Base-by-base conservation (phyloP, 2,329 filamentous ascomycete species). In the Botrytis cinerea region DNA sequence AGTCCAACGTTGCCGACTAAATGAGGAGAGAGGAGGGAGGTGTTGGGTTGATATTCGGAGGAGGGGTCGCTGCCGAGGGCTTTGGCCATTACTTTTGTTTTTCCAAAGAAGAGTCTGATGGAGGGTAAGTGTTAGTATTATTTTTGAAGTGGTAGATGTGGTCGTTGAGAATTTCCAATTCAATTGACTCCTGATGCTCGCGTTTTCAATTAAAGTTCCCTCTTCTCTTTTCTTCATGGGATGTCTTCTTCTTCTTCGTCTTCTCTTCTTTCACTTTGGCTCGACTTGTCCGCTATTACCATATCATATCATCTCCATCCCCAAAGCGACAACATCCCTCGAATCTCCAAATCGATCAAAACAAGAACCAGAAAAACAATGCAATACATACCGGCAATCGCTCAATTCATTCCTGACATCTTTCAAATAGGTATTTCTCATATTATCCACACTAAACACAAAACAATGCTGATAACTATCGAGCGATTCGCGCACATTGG, bases 71-170 rank as follows among this genome's bases (percentile, higher is more conserved):
- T 88, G 81, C 96, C 96, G 40, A 99, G 92, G 73, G 96, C 95
- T 84, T 96, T 95, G 79, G 93, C 91, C 94, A 98, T 98, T 83
- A 99, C 95, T 85, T 98, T 98, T 74, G 95, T 98, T 87, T 98
- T 99, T 85, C 95, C 96, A 84, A 98, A 98, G 90, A 98, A 98
- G 82, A 99, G 86, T 79, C 95, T 96, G 64, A 28, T 8, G 38
- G 32, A 6, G 35, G 25, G 18, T 59, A 25, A 20, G 25, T 57
- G n/a, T 73, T 43, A 73, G 71, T 9, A 48, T 73, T 8, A 20
- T 25, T 43, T 18, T 18, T 43, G 0, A 7, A 20, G 51, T 57
- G n/a, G 48, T 54, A 54, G 20, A 57, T 57, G 14, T 28, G n/a
- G 51, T 28, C 28, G 25, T 25, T 28, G 40, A 35, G 14, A 7